Evolutionary conservation across 257 asterid species (phyloP), one percentile per base, ranked within the genome.

Genomic region (Mentha longifolia): DNA sequence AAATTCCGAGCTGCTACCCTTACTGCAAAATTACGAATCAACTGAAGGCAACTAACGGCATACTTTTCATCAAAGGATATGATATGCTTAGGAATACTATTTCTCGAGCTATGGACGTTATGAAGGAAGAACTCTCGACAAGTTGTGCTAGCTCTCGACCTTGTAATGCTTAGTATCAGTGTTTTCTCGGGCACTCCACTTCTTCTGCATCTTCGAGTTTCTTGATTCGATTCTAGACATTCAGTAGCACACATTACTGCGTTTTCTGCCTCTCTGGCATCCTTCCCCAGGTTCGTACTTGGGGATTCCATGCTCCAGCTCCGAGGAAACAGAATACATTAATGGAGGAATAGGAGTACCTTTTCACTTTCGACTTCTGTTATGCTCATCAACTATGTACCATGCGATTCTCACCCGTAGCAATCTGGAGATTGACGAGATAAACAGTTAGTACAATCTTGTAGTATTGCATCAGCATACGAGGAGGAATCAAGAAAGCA

Each of bases 41-140:
- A 69, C 55, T 91, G 90, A 33, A 93, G 95, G 86, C 92, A 87
- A 74, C 76, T 86, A 35, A 81, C 86, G 17, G 82, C 81, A 30
- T 85, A 93, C 69, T 81, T 86, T 67, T 93, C 96, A 68, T 93
- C 96, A 28, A 86, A 72, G 60, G 87, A 82, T n/a, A 85, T 75
- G 56, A 94, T 74, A 35, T 80, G 89, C 81, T 85, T 86, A 5
- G 92, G 95, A 45, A 91, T 83, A 61, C 69, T 79, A 63, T 61
- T 77, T 15, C 76, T 83, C 31, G 86, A 49, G 47, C 81, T 75
- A 37, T 71, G 77, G 45, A 75, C 17, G 9, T 75, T 73, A 16
- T 79, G 86, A 71, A 78, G 35, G 81, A 81, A 79, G 67, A 80
- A 54, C 73, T 82, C 80, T 67, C 61, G 74, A 86, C 82, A 73